Evolutionary conservation across 2,329 filamentous ascomycete species (phyloP), one percentile per base, ranked within the genome.

Genomic region (Paecilomyces sp.): DNA sequence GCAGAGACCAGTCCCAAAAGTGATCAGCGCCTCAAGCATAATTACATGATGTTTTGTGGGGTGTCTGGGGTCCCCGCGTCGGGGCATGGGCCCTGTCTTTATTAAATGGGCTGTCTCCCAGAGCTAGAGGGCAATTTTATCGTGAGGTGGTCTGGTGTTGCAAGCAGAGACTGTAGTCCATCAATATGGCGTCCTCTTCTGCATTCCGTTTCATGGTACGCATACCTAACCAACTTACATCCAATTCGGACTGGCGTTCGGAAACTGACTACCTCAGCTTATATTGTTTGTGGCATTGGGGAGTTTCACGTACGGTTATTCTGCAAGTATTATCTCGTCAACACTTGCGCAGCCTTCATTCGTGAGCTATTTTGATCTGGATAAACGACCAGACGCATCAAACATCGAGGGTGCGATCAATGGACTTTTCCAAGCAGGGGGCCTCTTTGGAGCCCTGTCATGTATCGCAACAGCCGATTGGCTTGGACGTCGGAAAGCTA

Each of bases 291-390:
- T 61, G 9, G 59, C 59, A 25, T 51, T 61, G 13, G 59, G 59
- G 25, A 61, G 60, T 50, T 47, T 55, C 25, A 59, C 60, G 15
- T 59, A 61, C 25, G 57, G 57, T 22, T 61, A 59, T 31, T 54
- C 54, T 31, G 58, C 57, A 25, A 61, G 60, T 51, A 61, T 59
- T 22, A 59, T 59, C 54, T 58, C 57, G 15, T 59, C 60, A 25
- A 61, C 60, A 4, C 57, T 61, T 6, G 60, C 56, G n/a, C 57
- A 61, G 33, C 60, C 57, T 18, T 61, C 60, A 6, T 61, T 59
- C 12, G 54, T 61, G 13, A 34, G 54, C 15, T 61, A 61, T 59
- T 59, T 61, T 24, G 31, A 18, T 50, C 51, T 59, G n/a, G 60
- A 59, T 31, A 57, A 41, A 7, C 33, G 54, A 25, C 30, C 30